These are phyloP conservation scores for Pichia sp. DNA, from an alignment of 1,139 yeast species.

Conservation along the genomic window DNA sequence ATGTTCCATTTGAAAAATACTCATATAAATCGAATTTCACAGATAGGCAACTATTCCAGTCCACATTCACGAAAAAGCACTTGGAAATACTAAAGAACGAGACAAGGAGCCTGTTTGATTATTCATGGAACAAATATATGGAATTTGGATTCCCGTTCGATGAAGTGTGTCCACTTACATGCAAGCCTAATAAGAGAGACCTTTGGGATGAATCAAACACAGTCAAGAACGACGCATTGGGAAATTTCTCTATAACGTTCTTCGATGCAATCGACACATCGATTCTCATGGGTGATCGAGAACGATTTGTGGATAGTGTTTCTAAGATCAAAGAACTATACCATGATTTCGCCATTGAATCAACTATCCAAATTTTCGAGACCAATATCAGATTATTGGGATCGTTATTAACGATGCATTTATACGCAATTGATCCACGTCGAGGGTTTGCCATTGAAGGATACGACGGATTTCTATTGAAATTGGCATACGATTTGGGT, in stretches of 20 bases:
- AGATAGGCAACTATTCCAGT: conserved; percentile 24
- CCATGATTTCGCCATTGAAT: conserved; percentile 55
- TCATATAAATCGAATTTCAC: conserved; percentile 19
- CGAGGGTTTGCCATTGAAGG: conserved; percentile 41
- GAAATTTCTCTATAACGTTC: conserved; percentile 76
- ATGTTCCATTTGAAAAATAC: conserved; percentile 15
- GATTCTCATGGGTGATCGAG: conserved; percentile 66
- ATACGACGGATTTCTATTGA: conserved; percentile 70
- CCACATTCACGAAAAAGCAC: conserved; percentile 50
- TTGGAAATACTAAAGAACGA: conserved; percentile 45
- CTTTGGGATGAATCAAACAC: conserved; percentile 49
- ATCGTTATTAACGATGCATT: conserved; percentile 73
- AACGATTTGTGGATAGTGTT: conserved; percentile 51
- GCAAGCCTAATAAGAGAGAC: conserved; percentile 70
- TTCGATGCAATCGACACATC: conserved; percentile 80
- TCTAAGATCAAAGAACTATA: conserved; percentile 41
- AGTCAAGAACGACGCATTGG: conserved; percentile 78
- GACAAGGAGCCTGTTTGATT: conserved; percentile 60
- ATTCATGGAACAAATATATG: conserved; percentile 78
- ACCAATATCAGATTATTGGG: conserved; percentile 79
- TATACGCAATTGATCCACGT: conserved; percentile 61
- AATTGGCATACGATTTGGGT: conserved; percentile 73
- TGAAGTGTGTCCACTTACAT: conserved; percentile 74
- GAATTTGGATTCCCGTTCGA: conserved; percentile 76
- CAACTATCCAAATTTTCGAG: conserved; percentile 85